Conservation (phyloP, 495 filamentous ascomycete genomes). For the Aspergillus kassunensis region DNA sequence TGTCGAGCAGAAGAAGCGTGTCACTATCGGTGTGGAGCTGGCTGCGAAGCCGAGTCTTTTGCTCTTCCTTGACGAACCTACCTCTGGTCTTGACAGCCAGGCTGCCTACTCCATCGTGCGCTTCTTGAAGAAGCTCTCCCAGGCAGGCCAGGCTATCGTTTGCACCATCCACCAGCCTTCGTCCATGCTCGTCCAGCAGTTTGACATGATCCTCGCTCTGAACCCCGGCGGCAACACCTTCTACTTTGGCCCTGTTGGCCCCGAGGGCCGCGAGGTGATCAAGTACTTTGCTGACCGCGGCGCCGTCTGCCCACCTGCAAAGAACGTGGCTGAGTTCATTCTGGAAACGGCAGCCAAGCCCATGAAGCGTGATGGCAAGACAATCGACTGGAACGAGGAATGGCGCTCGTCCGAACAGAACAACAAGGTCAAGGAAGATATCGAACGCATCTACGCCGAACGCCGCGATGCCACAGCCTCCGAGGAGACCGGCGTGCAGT, state of each 20-base stretch:
- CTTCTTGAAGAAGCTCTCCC: conserved; percentile 78
- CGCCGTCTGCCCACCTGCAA: conserved; percentile 53
- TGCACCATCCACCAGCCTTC: conserved; percentile 83
- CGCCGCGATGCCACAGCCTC: conserved; percentile 46
- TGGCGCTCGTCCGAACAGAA: conserved; percentile 62
- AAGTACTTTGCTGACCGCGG: conserved; percentile 65
- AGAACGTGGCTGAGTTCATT: conserved; percentile 85
- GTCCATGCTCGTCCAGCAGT: conserved; percentile 66
- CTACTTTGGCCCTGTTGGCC: conserved; percentile 70
- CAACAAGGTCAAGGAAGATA: conserved; percentile 51
- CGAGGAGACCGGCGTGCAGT: conserved; percentile 30
- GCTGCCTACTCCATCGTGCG: conserved; percentile 83
- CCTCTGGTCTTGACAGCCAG: conserved; percentile 80
- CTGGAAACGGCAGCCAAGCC: conserved; percentile 72
- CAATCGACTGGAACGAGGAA: conserved; percentile 66
- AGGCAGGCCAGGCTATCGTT: conserved; percentile 69
- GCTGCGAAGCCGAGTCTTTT: conserved; percentile 80
- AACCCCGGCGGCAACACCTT: conserved; percentile 68
- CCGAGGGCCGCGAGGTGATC: conserved; percentile 56
- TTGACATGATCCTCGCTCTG: conserved; percentile 71
- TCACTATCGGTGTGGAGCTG: conserved; percentile 91
- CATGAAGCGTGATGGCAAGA: conserved; percentile 44
- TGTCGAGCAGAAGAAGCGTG: conserved; percentile 65
- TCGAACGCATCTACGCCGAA: conserved; percentile 53
- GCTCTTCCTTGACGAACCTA: conserved; percentile 80